Evolutionary conservation across 768 basidiomycete genomes (phyloP).

Genomic region (Leucogyrophana mollusca): DNA sequence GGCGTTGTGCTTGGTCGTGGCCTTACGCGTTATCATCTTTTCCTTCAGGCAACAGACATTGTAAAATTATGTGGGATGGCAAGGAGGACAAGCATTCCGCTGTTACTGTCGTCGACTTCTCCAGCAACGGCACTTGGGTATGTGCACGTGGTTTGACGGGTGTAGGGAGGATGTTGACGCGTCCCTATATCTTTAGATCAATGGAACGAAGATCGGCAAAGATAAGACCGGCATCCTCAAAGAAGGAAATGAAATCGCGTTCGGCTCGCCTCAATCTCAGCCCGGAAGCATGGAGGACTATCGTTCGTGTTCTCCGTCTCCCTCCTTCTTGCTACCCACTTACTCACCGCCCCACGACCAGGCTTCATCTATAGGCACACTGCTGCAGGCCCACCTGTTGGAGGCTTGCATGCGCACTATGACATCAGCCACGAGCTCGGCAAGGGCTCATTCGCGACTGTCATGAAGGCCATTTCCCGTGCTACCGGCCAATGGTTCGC

Average conservation of each 20-base stretch:
- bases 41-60: constrained; percentile 37
- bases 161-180: constrained; percentile 10
- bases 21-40: constrained; percentile 26
- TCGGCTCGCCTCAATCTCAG: constrained; percentile 61
- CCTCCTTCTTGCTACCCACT: neutral
- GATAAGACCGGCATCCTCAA: constrained; percentile 40
- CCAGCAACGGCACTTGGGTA: constrained; percentile 47
- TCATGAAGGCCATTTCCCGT: constrained; percentile 77
- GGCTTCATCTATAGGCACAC: constrained; percentile 74
- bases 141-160: constrained; percentile 16
- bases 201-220: constrained; percentile 38
- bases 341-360: constrained; percentile 20
- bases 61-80: constrained; percentile 36
- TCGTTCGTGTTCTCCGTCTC: constrained; percentile 43
- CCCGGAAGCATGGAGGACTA: constrained; percentile 64
- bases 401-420: constrained; percentile 63
- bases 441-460: constrained; percentile 89
- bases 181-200: constrained; percentile 28
- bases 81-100: constrained; percentile 28
- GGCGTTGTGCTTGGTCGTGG: constrained; percentile 12
- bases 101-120: constrained; percentile 33
- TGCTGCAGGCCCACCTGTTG: constrained; percentile 45
- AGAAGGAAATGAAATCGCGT: constrained; percentile 82
- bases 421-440: constrained; percentile 75
- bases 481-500: constrained; percentile 75